A percentile compares a stretch with the other conserved stretches of the same genome.
These are phyloP conservation scores for Leccinum uliginosum DNA, from an alignment of 768 basidiomycete species.

Conservation along the genomic window DNA sequence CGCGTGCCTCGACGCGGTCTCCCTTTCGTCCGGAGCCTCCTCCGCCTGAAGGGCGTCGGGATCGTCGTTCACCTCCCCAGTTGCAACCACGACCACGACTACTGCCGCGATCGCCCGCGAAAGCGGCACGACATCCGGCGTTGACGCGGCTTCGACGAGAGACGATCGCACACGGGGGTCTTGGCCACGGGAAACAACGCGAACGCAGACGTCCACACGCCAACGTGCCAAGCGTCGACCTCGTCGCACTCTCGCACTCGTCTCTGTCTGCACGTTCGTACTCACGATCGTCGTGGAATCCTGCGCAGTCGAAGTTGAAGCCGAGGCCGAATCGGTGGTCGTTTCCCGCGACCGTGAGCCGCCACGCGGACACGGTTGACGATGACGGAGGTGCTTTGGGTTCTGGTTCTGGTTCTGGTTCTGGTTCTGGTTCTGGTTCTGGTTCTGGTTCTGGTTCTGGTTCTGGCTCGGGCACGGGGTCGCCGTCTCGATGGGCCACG, in stretches of 20 bases:
- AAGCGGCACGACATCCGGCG: slow-evolving; percentile 5
- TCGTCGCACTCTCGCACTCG: slow-evolving; percentile 13
- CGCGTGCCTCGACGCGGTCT: slow-evolving; percentile 14
- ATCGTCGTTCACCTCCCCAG: background rate
- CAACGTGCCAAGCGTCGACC: slow-evolving; percentile 21
- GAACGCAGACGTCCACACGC: background rate
- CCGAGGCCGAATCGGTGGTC: slow-evolving; percentile 15
- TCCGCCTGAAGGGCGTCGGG: background rate
- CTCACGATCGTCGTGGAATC: slow-evolving; percentile 3
- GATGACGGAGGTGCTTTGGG: background rate
- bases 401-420: background rate
- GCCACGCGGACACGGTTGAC: background rate
- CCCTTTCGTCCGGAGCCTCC: slow-evolving; percentile 16
- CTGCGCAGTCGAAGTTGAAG: background rate
- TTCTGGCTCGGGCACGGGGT: background rate
- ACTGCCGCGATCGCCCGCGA: background rate
- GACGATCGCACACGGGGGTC: slow-evolving; percentile 2
- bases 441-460: background rate
- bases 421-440: background rate
- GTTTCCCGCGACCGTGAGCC: slow-evolving; percentile 7
- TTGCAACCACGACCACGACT: background rate
- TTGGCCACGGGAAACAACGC: background rate
- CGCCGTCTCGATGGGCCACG: background rate
- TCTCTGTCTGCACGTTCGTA: slow-evolving; percentile 11
- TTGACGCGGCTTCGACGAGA: slow-evolving; percentile 16